Evolutionary conservation across 495 filamentous ascomycete genomes (phyloP).

Genomic region (Annulohypoxylon nitens): DNA sequence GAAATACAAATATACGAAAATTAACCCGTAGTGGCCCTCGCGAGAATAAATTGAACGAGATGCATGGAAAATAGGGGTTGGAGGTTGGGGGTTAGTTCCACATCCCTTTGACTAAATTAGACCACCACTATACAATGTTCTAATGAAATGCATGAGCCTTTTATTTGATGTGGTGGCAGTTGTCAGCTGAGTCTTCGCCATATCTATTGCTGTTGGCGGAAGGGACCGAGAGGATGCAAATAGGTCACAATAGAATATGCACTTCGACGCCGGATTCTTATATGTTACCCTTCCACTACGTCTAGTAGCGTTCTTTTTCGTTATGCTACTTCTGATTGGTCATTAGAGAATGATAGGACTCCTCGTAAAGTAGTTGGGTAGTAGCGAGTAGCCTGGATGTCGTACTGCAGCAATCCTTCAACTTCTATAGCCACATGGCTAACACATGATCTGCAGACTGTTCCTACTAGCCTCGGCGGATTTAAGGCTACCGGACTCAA

Average conservation of each 20-base stretch:
- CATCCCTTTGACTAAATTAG: slow-evolving; percentile 19
- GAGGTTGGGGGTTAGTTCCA: slow-evolving; percentile 3
- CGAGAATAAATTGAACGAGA: background rate
- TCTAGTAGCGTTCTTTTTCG: background rate
- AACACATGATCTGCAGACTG: slow-evolving; percentile 1
- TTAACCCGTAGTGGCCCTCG: background rate
- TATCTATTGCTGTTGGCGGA: slow-evolving; percentile 4
- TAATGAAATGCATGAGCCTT: background rate
- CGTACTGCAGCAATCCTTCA: slow-evolving; percentile 26
- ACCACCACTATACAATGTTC: background rate
- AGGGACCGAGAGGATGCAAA: slow-evolving; percentile 11
- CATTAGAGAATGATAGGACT: background rate
- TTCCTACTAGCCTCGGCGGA: background rate
- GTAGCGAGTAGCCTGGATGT: slow-evolving; percentile 19
- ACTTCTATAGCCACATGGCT: slow-evolving; percentile 25
- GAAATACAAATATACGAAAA: background rate
- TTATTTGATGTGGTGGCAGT: slow-evolving; percentile 17
- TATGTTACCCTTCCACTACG: slow-evolving; percentile 17
- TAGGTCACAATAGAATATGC: slow-evolving; percentile 27
- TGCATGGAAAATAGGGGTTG: background rate
- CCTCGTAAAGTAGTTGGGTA: slow-evolving; percentile 1
- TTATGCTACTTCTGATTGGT: slow-evolving; percentile 20
- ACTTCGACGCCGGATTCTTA: slow-evolving; percentile 6
- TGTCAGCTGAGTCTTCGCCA: background rate
- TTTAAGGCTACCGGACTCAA: background rate